A percentile compares a stretch with the other conserved stretches of the same genome.
Evolutionary conservation across 495 filamentous ascomycete species (phyloP).

Genomic region (Penicillium cosmopolitanum): DNA sequence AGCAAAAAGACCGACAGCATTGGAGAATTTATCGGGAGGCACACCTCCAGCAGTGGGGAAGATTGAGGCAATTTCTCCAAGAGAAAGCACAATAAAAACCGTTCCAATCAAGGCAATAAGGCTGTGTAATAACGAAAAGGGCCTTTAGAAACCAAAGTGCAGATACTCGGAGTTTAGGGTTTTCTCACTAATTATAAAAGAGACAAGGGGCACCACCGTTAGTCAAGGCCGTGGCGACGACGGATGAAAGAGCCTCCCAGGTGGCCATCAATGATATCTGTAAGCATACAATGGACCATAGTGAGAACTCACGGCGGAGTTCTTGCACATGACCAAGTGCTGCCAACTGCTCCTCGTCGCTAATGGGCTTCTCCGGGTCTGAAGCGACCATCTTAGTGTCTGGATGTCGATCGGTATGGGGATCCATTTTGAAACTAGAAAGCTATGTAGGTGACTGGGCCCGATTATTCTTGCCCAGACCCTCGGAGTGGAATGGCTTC

Average conservation of each 20-base stretch:
- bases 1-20: neutral
- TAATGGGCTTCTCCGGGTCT: slow-evolving; percentile 22
- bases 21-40: neutral
- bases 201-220: slow-evolving; percentile 38
- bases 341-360: slow-evolving; percentile 30
- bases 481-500: neutral
- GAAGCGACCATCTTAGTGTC: slow-evolving; percentile 13
- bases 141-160: neutral
- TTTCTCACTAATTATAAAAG: slow-evolving; percentile 37
- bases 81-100: slow-evolving; percentile 27
- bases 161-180: neutral
- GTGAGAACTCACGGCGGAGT: slow-evolving; percentile 31
- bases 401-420: neutral
- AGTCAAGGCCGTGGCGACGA: slow-evolving; percentile 26
- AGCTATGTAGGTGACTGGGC: neutral
- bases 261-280: slow-evolving; percentile 40
- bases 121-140: slow-evolving; percentile 6
- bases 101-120: slow-evolving; percentile 27
- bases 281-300: slow-evolving; percentile 32
- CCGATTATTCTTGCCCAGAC: neutral
- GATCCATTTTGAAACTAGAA: slow-evolving; percentile 12
- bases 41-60: slow-evolving; percentile 33
- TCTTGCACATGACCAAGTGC: slow-evolving; percentile 33
- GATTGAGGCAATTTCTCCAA: slow-evolving; percentile 30
- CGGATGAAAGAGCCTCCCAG: slow-evolving; percentile 36